These are phyloP conservation scores for Emmonsia crescens DNA, from an alignment of 2,329 filamentous ascomycete genomes.

Conservation along the genomic window DNA sequence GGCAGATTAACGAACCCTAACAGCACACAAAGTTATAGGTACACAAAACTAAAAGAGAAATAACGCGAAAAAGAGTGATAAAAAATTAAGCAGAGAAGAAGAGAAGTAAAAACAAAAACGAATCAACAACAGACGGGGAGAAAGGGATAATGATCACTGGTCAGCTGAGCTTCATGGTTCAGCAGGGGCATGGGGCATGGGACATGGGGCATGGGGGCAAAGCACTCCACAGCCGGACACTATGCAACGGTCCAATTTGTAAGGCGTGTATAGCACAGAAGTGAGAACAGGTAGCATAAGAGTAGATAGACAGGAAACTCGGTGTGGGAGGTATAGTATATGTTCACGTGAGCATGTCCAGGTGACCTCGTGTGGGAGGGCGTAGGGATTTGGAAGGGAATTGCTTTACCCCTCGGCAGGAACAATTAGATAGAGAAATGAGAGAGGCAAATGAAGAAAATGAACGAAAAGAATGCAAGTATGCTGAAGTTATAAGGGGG, in stretches of 20 bases:
- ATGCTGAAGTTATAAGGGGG: not conserved
- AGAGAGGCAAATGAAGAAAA: not conserved
- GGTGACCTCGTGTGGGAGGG: conserved; percentile 6
- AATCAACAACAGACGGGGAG: not conserved
- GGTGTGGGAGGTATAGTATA: not conserved
- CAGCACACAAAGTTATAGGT: not conserved
- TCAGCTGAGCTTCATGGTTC: conserved; percentile 2
- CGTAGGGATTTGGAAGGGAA: not conserved
- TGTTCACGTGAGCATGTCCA: conserved; percentile 11
- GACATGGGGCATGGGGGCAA: not conserved
- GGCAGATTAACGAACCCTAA: not conserved
- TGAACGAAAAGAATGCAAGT: not conserved
- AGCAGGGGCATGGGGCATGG: not conserved
- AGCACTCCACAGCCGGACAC: not conserved
- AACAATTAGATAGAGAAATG: not conserved
- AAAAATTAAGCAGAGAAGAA: not conserved
- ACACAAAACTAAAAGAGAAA: not conserved
- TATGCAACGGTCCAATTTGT: not conserved
- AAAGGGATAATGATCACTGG: not conserved
- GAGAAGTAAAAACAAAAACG: not conserved
- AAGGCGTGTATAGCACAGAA: not conserved
- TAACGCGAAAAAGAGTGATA: not conserved
- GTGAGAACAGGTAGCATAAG: conserved; percentile 4
- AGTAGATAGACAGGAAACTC: not conserved
- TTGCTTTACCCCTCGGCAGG: not conserved